A percentile compares a stretch with the other conserved stretches of the same genome.
Conservation (phyloP, 306 rosid genomes). For the Lathyrus tuberosus region DNA sequence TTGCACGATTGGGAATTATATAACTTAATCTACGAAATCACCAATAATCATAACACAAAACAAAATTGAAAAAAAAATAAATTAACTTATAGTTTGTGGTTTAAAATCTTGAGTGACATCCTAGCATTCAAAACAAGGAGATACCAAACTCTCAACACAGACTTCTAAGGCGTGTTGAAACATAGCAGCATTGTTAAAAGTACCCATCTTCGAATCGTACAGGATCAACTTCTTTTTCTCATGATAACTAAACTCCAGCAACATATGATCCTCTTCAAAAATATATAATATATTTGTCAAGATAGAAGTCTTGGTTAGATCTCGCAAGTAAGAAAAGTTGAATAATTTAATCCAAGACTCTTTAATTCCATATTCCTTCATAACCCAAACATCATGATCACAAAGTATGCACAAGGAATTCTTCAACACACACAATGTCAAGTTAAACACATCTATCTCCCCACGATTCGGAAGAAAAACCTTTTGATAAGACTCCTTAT, state of each 20-base stretch:
- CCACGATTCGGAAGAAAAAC: conserved; percentile 20
- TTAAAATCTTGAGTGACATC: no score
- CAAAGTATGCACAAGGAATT: conserved; percentile 34
- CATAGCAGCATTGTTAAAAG: neutral
- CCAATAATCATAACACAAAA: no score
- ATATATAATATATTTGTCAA: neutral
- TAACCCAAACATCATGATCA: conserved; percentile 34
- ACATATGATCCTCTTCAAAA: neutral
- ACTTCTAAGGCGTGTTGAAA: neutral
- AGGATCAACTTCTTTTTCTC: neutral
- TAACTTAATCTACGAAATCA: no score
- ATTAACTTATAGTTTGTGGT: no score
- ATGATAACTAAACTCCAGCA: neutral
- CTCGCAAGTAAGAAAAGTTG: neutral
- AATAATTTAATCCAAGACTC: conserved; percentile 46
- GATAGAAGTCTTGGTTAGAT: neutral
- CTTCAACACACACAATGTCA: conserved; percentile 24
- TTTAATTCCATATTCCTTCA: conserved; percentile 44
- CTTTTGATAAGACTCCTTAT: conserved; percentile 37
- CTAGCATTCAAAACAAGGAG: neutral
- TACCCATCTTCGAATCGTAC: neutral
- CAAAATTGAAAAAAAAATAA: no score
- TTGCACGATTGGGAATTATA: no score
- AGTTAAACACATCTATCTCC: neutral
- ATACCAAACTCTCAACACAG: neutral